A percentile compares a stretch with the other conserved stretches of the same genome.
Conservation (phyloP, 164 flowering plant species). For the Tetracentron sinense region DNA sequence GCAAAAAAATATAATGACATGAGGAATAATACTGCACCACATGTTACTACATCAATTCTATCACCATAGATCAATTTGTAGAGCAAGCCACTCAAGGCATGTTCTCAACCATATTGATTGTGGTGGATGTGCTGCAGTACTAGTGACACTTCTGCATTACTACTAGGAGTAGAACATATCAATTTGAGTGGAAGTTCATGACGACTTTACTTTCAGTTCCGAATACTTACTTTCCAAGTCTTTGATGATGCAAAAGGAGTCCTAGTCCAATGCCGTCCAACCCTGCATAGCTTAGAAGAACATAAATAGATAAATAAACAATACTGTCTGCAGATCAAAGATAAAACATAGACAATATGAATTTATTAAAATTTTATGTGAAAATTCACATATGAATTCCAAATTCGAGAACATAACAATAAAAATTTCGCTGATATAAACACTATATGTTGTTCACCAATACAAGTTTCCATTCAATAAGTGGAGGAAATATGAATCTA, state of each 20-base stretch:
- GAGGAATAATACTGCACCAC: neutral
- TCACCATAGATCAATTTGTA: neutral
- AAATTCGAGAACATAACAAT: neutral
- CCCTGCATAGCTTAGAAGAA: conserved; percentile 20
- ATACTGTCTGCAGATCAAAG: neutral
- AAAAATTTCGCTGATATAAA: neutral
- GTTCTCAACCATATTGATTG: neutral
- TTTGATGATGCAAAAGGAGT: conserved; percentile 38
- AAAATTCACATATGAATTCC: neutral
- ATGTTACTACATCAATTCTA: neutral
- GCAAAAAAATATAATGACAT: neutral
- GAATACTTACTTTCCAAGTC: conserved; percentile 40
- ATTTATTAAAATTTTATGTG: neutral
- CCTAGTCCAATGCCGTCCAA: conserved; percentile 54
- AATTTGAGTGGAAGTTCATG: neutral
- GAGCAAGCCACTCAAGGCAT: neutral
- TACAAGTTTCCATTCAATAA: too few relatives aligned
- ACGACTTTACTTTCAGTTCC: neutral
- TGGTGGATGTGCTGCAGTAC: neutral
- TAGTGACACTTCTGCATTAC: too few relatives aligned
- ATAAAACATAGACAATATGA: neutral
- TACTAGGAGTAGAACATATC: neutral
- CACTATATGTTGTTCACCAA: too few relatives aligned
- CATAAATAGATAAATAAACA: neutral
- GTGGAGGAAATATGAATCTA: too few relatives aligned